Conservation (phyloP, 2,329 filamentous ascomycete genomes). For the Apiospora malaysiana region DNA sequence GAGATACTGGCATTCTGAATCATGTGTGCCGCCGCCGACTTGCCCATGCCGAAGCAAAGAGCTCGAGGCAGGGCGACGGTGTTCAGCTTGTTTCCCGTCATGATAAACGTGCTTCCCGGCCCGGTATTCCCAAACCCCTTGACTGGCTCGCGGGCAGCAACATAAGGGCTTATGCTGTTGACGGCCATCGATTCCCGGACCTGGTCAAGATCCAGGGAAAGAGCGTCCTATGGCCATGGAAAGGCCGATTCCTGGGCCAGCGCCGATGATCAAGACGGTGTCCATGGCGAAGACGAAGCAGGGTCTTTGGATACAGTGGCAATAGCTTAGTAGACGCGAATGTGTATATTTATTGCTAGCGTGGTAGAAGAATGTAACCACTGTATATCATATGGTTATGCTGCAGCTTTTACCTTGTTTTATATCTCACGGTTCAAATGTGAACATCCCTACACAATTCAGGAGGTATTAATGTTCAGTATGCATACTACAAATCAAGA, state of each 20-base stretch:
- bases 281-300: conserved; percentile 25
- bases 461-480: not conserved
- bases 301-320: not conserved
- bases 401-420: not conserved
- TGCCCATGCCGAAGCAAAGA: conserved; percentile 22
- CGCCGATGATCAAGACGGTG: conserved; percentile 37
- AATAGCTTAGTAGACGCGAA: not conserved
- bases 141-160: conserved; percentile 28
- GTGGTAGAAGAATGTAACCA: not conserved
- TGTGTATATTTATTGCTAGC: no score
- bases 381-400: not conserved
- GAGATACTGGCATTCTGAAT: conserved; percentile 27
- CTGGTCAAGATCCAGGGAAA: conserved; percentile 22
- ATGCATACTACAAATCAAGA: not conserved
- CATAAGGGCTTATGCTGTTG: conserved; percentile 25
- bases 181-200: conserved; percentile 24
- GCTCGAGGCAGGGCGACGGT: conserved; percentile 22
- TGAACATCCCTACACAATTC: no score
- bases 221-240: conserved; percentile 28
- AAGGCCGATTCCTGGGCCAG: conserved; percentile 32
- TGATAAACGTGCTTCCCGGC: conserved; percentile 33
- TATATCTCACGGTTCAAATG: not conserved
- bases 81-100: conserved; percentile 35
- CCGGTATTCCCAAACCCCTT: conserved; percentile 31
- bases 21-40: conserved; percentile 24